Conservation (phyloP, 2,329 filamentous ascomycete genomes). For the Xylaria polymorpha region DNA sequence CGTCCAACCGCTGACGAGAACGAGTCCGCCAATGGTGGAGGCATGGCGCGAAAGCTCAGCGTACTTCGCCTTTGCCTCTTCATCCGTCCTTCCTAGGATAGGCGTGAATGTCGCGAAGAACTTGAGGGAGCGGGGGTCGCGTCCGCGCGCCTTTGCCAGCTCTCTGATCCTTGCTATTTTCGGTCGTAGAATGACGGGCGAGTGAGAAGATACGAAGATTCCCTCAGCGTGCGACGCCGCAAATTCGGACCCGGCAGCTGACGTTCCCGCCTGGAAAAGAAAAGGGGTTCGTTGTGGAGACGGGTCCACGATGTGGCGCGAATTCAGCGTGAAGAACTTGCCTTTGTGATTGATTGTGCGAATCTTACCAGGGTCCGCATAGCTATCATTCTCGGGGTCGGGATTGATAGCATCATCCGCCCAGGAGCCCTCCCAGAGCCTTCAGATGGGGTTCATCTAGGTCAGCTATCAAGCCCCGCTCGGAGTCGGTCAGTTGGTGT, state of each 20-base stretch:
- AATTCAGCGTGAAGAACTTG: conserved; percentile 62
- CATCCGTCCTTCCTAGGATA: conserved; percentile 61
- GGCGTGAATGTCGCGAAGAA: conserved; percentile 65
- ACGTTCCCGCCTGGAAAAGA: conserved; percentile 70
- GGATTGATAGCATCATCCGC: conserved; percentile 66
- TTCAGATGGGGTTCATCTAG: conserved; percentile 42
- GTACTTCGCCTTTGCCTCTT: conserved; percentile 65
- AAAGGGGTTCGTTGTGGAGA: conserved; percentile 68
- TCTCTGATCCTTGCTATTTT: conserved; percentile 65
- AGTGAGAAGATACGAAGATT: conserved; percentile 68
- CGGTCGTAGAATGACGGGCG: conserved; percentile 59
- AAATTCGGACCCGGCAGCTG: conserved; percentile 66
- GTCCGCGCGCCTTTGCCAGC: conserved; percentile 61
- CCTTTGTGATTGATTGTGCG: conserved; percentile 70
- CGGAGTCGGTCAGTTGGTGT: conserved; percentile 15
- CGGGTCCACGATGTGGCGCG: conserved; percentile 62
- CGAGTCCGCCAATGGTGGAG: conserved; percentile 64
- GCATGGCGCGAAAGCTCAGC: conserved; percentile 64
- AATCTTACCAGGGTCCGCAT: conserved; percentile 68
- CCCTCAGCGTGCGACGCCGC: conserved; percentile 69
- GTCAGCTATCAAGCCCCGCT: conserved; percentile 19
- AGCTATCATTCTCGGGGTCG: conserved; percentile 65
- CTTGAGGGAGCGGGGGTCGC: conserved; percentile 68
- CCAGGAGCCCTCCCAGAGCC: conserved; percentile 67
- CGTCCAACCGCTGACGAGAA: conserved; percentile 68